These are phyloP conservation scores for Tilletia caries DNA, from an alignment of 1,284 basidiomycete species.

Conservation along the genomic window DNA sequence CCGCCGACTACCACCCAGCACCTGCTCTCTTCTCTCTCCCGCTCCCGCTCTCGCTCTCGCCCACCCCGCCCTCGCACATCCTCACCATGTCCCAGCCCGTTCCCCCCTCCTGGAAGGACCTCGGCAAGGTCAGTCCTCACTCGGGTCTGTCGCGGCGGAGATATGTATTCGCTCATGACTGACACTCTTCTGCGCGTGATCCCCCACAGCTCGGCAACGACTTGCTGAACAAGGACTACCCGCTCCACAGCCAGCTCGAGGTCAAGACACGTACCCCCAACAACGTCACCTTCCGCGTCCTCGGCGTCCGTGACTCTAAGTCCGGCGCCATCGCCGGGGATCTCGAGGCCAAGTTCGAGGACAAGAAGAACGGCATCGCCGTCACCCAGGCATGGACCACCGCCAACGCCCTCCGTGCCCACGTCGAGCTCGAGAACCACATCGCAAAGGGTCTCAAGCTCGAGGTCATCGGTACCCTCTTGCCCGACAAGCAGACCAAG, in stretches of 20 bases:
- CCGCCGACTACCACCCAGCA: too few species aligned
- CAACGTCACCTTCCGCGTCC: slow-evolving; percentile 56
- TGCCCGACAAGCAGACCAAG: slow-evolving; percentile 77
- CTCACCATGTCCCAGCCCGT: slow-evolving; percentile 42
- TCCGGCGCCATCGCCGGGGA: slow-evolving; percentile 51
- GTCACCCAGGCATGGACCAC: slow-evolving; percentile 71
- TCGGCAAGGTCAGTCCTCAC: slow-evolving; percentile 63
- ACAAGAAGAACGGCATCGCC: slow-evolving; percentile 51
- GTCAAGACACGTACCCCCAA: slow-evolving; percentile 90
- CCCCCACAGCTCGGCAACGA: slow-evolving; percentile 75
- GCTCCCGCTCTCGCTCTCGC: background rate
- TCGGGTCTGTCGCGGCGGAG: too few species aligned
- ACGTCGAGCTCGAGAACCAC: slow-evolving; percentile 95
- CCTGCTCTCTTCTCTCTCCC: background rate
- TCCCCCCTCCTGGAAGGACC: slow-evolving; percentile 53
- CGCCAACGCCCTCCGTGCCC: slow-evolving; percentile 78
- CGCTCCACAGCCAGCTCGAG: slow-evolving; percentile 49
- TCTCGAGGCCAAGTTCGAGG: slow-evolving; percentile 53
- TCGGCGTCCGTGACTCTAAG: slow-evolving; percentile 53
- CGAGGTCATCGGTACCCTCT: slow-evolving; percentile 78
- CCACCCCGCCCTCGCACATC: slow-evolving; percentile 18
- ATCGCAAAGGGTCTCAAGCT: slow-evolving; percentile 94
- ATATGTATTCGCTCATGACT: too few species aligned
- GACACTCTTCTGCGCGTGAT: too few species aligned
- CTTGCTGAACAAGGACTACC: slow-evolving; percentile 85